Evolutionary conservation across 2,329 filamentous ascomycete genomes (phyloP).

Genomic region (Penicillium sclerotiorum): DNA sequence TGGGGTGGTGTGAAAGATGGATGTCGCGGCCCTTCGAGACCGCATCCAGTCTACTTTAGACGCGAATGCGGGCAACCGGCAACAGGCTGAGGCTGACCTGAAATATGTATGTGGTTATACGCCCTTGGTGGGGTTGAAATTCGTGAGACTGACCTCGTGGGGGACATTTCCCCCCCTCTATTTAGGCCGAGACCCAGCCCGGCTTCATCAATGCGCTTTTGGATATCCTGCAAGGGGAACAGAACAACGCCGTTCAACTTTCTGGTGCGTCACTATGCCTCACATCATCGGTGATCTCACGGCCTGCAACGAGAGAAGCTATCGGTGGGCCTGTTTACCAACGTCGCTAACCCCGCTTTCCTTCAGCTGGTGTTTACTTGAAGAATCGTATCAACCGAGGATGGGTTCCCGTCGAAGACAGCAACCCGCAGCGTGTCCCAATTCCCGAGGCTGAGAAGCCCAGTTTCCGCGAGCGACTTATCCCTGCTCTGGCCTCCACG

Average conservation of each 20-base stretch:
- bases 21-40: constrained; percentile 62
- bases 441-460: constrained; percentile 89
- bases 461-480: constrained; percentile 81
- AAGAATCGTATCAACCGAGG: constrained; percentile 96
- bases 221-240: constrained; percentile 86
- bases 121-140: constrained; percentile 12
- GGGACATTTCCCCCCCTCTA: constrained; percentile 12
- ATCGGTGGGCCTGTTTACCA: neutral
- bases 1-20: constrained; percentile 54
- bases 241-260: constrained; percentile 79
- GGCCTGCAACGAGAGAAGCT: too few species aligned
- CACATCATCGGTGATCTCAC: too few species aligned
- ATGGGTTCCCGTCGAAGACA: constrained; percentile 79
- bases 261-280: constrained; percentile 64
- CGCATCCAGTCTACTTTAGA: constrained; percentile 67
- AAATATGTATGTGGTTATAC: constrained; percentile 58
- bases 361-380: constrained; percentile 87
- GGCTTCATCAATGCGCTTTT: constrained; percentile 90
- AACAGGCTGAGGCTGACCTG: constrained; percentile 65
- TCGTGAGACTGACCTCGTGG: constrained; percentile 20
- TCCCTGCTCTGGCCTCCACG: constrained; percentile 83
- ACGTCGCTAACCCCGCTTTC: constrained; percentile 18
- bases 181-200: constrained; percentile 82
- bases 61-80: constrained; percentile 62
- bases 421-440: constrained; percentile 68